Evolutionary conservation across 2,329 filamentous ascomycete species (phyloP).

Genomic region (Nigrospora osmanthi): DNA sequence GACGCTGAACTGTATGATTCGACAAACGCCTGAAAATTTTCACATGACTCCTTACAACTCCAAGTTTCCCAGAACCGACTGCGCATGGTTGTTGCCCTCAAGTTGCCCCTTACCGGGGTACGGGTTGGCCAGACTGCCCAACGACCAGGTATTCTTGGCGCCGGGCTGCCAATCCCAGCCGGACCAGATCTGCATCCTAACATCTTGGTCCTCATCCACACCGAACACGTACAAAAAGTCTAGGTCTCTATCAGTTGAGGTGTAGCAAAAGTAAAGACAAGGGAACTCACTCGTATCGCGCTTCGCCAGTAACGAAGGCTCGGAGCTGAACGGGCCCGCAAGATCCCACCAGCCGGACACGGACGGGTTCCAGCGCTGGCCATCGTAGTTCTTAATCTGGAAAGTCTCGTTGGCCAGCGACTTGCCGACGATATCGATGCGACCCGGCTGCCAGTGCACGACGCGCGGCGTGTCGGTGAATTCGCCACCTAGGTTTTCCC

Average conservation of each 20-base stretch:
- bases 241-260: conserved; percentile 1
- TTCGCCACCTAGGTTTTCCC: conserved; percentile 11
- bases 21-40: too few relatives aligned
- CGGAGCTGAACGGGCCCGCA: conserved; percentile 9
- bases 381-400: conserved; percentile 10
- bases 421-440: conserved; percentile 11
- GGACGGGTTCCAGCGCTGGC: conserved; percentile 8
- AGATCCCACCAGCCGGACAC: conserved; percentile 7
- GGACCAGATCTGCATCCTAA: conserved; percentile 11
- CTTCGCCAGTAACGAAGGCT: conserved; percentile 8
- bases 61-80: too few relatives aligned
- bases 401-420: conserved; percentile 3
- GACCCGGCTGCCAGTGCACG: conserved; percentile 7
- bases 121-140: conserved; percentile 7
- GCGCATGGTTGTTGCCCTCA: too few relatives aligned
- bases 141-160: conserved; percentile 7
- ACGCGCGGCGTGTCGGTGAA: conserved; percentile 11
- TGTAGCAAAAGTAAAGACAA: background rate
- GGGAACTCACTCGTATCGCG: conserved; percentile 5
- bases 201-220: conserved; percentile 1
- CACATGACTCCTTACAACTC: too few relatives aligned
- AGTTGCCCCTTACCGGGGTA: background rate
- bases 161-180: conserved; percentile 11
- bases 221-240: conserved; percentile 12
- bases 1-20: too few relatives aligned